A percentile compares a stretch with the other conserved stretches of the same genome.
phyloP scores from a whole-genome alignment of 2,329 filamentous ascomycete species.

The Coniochaeta sp. region DNA sequence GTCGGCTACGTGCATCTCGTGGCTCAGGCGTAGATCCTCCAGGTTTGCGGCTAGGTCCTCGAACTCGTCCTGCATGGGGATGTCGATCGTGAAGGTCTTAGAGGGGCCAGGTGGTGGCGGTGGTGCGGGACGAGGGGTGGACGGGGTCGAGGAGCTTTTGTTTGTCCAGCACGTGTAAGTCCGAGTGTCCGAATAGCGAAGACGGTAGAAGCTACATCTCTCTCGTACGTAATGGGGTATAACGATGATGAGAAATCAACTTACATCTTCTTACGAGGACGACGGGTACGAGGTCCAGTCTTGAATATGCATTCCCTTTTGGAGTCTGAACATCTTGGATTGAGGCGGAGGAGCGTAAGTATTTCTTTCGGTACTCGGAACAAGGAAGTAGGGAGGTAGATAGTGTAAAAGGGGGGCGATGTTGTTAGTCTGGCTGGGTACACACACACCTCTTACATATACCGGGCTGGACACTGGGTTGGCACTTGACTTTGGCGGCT shows the following conservation, averaged over 20 bases:
- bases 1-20: constrained; percentile 33
- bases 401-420: background rate
- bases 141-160: background rate
- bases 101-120: constrained; percentile 32
- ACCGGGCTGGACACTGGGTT: constrained; percentile 35
- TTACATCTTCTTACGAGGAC: constrained; percentile 37
- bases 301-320: constrained; percentile 48
- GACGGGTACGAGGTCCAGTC: constrained; percentile 41
- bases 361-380: no score
- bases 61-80: constrained; percentile 33
- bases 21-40: constrained; percentile 34
- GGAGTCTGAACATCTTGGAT: constrained; percentile 42
- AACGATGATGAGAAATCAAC: constrained; percentile 10
- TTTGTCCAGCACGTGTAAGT: no score
- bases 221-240: constrained; percentile 1
- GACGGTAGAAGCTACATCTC: no score
- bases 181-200: no score
- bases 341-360: background rate
- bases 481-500: constrained; percentile 46
- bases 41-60: constrained; percentile 32
- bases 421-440: no score
- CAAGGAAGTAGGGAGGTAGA: no score
- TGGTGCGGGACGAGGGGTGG: constrained; percentile 11
- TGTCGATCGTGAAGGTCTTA: constrained; percentile 47
- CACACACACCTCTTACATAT: constrained; percentile 44